These are phyloP conservation scores for Calvatia gigantea DNA, from an alignment of 768 basidiomycete species.

Conservation along the genomic window DNA sequence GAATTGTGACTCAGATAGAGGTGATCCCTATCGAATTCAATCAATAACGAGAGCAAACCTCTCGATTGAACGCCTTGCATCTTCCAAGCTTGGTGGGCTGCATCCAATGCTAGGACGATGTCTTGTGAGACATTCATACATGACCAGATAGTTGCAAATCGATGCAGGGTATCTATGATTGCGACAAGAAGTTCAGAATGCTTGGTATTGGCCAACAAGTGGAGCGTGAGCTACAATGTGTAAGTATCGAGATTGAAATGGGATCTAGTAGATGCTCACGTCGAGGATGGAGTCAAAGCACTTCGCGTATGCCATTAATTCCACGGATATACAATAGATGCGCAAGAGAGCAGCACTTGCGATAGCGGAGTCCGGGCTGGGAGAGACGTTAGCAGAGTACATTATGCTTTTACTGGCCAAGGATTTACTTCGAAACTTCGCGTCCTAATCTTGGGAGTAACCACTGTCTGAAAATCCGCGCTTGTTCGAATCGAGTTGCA, in stretches of 20 bases:
- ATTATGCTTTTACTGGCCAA: neutral
- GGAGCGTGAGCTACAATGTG: conserved; percentile 45
- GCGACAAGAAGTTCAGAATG: conserved; percentile 52
- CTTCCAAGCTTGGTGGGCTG: conserved; percentile 62
- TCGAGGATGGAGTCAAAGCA: conserved; percentile 71
- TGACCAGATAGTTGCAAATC: conserved; percentile 71
- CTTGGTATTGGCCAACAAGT: conserved; percentile 48
- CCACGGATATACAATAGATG: conserved; percentile 53
- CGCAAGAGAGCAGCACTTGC: conserved; percentile 40
- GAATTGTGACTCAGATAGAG: conserved; percentile 47
- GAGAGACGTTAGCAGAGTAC: neutral
- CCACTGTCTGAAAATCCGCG: conserved; percentile 69
- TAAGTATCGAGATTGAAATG: conserved; percentile 9
- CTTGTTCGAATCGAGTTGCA: conserved; percentile 73
- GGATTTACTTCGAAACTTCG: conserved; percentile 44
- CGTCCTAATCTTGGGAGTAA: conserved; percentile 66
- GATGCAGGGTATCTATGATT: conserved; percentile 69
- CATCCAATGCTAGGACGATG: conserved; percentile 58
- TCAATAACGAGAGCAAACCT: conserved; percentile 55
- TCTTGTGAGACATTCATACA: conserved; percentile 62
- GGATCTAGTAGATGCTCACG: conserved; percentile 33
- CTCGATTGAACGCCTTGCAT: conserved; percentile 63
- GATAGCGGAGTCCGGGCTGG: conserved; percentile 22
- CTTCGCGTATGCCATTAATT: conserved; percentile 56
- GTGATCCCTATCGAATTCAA: conserved; percentile 60